Conservation (phyloP, 1,139 yeast genomes). For the Hansenula sp. region DNA sequence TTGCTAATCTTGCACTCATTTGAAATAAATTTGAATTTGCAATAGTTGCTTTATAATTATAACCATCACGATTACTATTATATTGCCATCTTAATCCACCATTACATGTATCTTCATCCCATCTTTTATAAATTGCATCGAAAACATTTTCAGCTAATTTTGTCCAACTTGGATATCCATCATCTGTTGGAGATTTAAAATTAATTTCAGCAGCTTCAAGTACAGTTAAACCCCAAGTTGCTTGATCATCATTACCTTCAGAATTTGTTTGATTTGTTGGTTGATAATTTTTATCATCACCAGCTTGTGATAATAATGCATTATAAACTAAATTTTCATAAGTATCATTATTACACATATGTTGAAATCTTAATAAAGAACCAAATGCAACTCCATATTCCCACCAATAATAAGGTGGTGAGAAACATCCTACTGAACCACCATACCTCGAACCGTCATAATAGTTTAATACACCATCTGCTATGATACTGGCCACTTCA, state of each 20-base stretch:
- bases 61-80: slow-evolving; percentile 71
- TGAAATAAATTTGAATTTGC: slow-evolving; percentile 77
- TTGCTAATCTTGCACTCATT: slow-evolving; percentile 71
- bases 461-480: slow-evolving; percentile 66
- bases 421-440: slow-evolving; percentile 71
- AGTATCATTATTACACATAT: slow-evolving; percentile 58
- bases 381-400: slow-evolving; percentile 91
- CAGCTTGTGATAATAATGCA: slow-evolving; percentile 63
- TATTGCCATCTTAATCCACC: slow-evolving; percentile 91
- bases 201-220: slow-evolving; percentile 73
- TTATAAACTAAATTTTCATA: slow-evolving; percentile 49
- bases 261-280: slow-evolving; percentile 72
- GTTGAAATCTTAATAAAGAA: slow-evolving; percentile 63
- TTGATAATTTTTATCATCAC: slow-evolving; percentile 62
- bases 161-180: slow-evolving; percentile 54
- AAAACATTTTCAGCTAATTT: slow-evolving; percentile 70
- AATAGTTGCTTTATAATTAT: slow-evolving; percentile 73
- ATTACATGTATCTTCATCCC: slow-evolving; percentile 61
- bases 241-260: slow-evolving; percentile 93
- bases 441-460: slow-evolving; percentile 56
- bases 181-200: slow-evolving; percentile 15
- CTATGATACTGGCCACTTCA: slow-evolving; percentile 51
- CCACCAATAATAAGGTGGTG: slow-evolving; percentile 88
- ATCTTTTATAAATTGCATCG: slow-evolving; percentile 68
- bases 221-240: slow-evolving; percentile 83